These are phyloP conservation scores for Alisma plantagoaquatica DNA, from an alignment of 106 monocot genomes.

Conservation along the genomic window DNA sequence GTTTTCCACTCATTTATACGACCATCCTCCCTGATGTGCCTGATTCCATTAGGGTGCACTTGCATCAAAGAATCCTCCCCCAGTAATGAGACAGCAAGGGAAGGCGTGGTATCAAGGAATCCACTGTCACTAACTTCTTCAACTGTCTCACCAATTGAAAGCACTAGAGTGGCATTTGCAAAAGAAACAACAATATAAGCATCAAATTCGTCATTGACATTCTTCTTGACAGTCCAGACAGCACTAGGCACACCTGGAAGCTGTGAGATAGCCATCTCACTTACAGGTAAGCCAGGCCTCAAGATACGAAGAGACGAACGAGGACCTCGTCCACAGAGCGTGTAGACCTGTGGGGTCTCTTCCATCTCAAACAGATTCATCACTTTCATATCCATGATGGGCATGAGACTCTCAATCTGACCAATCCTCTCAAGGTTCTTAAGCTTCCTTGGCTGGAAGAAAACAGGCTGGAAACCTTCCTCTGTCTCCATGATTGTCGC, in stretches of 20 bases:
- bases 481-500: conserved; percentile 89
- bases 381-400: conserved; percentile 95
- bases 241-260: conserved; percentile 84
- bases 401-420: conserved; percentile 82
- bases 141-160: conserved; percentile 96
- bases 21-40: conserved; percentile 94
- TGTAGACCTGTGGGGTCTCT: conserved; percentile 86
- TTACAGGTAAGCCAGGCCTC: conserved; percentile 81
- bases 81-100: conserved; percentile 76
- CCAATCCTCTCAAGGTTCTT: conserved; percentile 81
- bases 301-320: conserved; percentile 70
- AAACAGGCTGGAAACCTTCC: conserved; percentile 96
- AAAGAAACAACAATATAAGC: conserved; percentile 98
- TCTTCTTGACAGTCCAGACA: conserved; percentile 98
- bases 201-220: conserved; percentile 89
- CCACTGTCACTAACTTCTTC: conserved; percentile 97
- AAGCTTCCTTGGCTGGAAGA: conserved; percentile 78
- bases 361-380: conserved; percentile 93
- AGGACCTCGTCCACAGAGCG: conserved; percentile 81
- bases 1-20: conserved; percentile 99
- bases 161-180: conserved; percentile 81
- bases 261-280: conserved; percentile 87
- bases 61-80: conserved; percentile 99
- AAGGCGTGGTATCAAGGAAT: conserved; percentile 87
- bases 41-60: conserved; percentile 94